phyloP scores from a whole-genome alignment of 1,284 basidiomycete genomes.

The Ustilago loliicola region DNA sequence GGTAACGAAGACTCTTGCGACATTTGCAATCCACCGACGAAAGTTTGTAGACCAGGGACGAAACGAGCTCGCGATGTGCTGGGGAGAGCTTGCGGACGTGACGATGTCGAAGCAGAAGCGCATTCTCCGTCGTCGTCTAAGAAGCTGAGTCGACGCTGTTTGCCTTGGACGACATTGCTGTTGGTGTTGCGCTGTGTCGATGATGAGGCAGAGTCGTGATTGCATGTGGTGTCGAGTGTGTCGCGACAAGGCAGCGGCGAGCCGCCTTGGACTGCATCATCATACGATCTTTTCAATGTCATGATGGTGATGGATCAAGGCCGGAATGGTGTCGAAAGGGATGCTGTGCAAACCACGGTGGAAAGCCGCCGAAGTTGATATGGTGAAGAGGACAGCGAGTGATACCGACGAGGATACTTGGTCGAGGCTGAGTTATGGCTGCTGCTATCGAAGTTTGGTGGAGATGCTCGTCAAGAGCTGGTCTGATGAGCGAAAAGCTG shows the following conservation, averaged over 20 bases:
- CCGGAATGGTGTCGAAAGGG: background rate
- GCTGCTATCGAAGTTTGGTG: background rate
- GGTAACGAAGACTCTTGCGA: conserved; percentile 34
- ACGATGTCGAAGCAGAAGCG: conserved; percentile 28
- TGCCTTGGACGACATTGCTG: conserved; percentile 21
- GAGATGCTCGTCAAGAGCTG: background rate
- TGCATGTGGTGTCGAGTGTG: background rate
- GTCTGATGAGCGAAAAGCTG: background rate
- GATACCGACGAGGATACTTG: background rate
- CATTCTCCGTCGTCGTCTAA: conserved; percentile 31
- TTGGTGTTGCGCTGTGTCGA: background rate
- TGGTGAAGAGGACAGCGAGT: background rate
- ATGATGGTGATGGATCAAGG: conserved; percentile 13
- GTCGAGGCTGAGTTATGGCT: too few species aligned
- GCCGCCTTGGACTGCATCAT: conserved; percentile 21
- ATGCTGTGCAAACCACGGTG: background rate
- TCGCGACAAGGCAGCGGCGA: background rate
- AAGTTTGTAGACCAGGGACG: conserved; percentile 57
- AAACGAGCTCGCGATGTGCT: conserved; percentile 47
- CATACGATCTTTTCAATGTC: conserved; percentile 33
- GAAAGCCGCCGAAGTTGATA: background rate
- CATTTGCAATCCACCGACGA: conserved; percentile 59
- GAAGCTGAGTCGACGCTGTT: conserved; percentile 45
- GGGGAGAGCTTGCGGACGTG: conserved; percentile 38
- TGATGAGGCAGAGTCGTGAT: background rate